Evolutionary conservation across 1,139 yeast species (phyloP), one percentile per base, ranked within the genome.

Genomic region (Saccharomyces hybrid): DNA sequence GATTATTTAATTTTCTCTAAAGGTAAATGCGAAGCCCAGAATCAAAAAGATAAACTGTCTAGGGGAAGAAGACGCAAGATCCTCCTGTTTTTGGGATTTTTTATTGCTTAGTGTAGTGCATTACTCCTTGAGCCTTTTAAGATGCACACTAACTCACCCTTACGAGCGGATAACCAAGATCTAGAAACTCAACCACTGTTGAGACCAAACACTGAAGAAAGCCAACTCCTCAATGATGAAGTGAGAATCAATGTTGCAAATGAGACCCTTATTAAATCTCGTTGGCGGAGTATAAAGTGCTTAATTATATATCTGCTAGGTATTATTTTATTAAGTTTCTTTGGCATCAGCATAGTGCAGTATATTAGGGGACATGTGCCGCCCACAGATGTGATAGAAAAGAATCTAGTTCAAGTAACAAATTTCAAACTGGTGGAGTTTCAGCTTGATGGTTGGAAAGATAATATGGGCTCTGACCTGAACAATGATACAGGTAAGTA

Each of bases 371-470:
- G 44, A 38, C 44, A 38, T 9, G 44, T 38, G 44, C 44, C 44
- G 44, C 44, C 44, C 44, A 38, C 23, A 3, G 41, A 27, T 29
- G 53, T n/a, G 13, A 48, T 16, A 47, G 28, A 14, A 16, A 25
- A 2, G 9, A 38, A 23, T 38, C 16, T 38, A 38, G 44, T 19
- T 3, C 53, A 59, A 5, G 58, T 65, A 13, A 60, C 71, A 2
- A 55, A 62, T 28, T 55, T 62, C 26, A 49, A 64, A 32, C 47
- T 68, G 1, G 50, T 54, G 2, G 57, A 58, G n/a, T 54, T 66
- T 13, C 58, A 59, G 31, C 48, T 67, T 6, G 67, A 67, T 44
- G 71, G 71, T 1, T 68, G 71, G 71, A 62, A 55, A n/a, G 47
- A 48, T 41, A 58, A 58, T 9, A 47, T 47, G 31, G 57, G 57